These are phyloP conservation scores for Xeromyces bisporus DNA, from an alignment of 495 filamentous ascomycete genomes.

Conservation along the genomic window DNA sequence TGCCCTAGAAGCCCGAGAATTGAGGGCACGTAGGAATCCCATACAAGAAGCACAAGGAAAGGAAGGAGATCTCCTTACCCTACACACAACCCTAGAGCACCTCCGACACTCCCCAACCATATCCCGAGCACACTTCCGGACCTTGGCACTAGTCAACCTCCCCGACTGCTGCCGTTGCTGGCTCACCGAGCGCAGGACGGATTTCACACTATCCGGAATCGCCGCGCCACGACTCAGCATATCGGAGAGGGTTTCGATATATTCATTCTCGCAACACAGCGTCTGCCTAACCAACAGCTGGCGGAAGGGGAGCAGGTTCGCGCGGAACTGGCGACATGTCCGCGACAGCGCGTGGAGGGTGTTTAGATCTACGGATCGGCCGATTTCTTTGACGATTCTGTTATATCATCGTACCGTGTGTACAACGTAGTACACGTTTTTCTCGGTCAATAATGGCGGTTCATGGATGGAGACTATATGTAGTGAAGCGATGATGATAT, in stretches of 20 bases:
- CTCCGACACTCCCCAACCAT: slow-evolving; percentile 67
- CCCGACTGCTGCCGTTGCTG: slow-evolving; percentile 14
- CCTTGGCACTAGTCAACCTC: slow-evolving; percentile 42
- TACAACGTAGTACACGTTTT: too few relatives aligned
- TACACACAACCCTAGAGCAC: slow-evolving; percentile 60
- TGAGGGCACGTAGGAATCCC: neutral
- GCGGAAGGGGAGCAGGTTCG: slow-evolving; percentile 59
- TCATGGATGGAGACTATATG: too few relatives aligned
- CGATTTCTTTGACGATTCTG: slow-evolving; percentile 62
- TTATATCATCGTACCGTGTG: too few relatives aligned
- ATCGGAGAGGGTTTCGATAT: slow-evolving; percentile 24
- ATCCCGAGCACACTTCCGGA: slow-evolving; percentile 64
- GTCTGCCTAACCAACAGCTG: slow-evolving; percentile 51
- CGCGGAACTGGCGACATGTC: slow-evolving; percentile 64
- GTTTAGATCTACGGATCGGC: slow-evolving; percentile 63
- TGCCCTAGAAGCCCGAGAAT: too few relatives aligned
- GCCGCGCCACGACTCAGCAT: slow-evolving; percentile 17
- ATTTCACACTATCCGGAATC: slow-evolving; percentile 21
- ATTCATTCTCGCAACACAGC: slow-evolving; percentile 62
- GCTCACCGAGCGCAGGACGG: slow-evolving; percentile 19
- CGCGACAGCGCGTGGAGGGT: slow-evolving; percentile 62
- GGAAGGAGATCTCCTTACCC: slow-evolving; percentile 35
- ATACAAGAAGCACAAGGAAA: neutral
- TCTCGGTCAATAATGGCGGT: too few relatives aligned
- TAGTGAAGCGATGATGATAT: too few relatives aligned